These are phyloP conservation scores for Lachnellula hyalina DNA, from an alignment of 2,329 filamentous ascomycete species.

Conservation along the genomic window DNA sequence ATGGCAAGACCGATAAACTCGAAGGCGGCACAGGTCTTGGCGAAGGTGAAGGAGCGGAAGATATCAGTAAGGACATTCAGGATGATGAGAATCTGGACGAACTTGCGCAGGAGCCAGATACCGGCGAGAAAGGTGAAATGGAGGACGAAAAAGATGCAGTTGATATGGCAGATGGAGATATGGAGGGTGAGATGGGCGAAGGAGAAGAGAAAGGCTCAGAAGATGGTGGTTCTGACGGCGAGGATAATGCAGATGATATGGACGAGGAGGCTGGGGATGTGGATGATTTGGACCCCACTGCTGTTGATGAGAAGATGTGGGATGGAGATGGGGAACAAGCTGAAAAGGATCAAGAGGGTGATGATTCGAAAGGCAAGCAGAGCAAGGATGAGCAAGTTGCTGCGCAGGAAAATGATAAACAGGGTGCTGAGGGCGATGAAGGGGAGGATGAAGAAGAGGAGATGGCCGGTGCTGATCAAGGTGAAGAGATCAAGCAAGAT, in stretches of 20 bases:
- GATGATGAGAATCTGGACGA: constrained; percentile 92
- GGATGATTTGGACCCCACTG: constrained; percentile 81
- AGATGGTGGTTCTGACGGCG: constrained; percentile 58
- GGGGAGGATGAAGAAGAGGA: constrained; percentile 51
- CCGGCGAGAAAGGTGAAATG: constrained; percentile 54
- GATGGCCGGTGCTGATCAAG: constrained; percentile 54
- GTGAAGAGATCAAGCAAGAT: constrained; percentile 48
- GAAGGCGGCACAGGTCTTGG: constrained; percentile 91
- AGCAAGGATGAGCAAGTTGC: constrained; percentile 48
- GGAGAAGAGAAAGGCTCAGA: constrained; percentile 57
- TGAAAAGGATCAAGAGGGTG: constrained; percentile 75
- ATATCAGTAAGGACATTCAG: constrained; percentile 95
- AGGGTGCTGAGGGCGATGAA: constrained; percentile 46
- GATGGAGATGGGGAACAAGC: constrained; percentile 76
- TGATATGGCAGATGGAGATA: constrained; percentile 87
- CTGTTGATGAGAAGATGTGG: constrained; percentile 99
- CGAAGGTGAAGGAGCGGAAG: constrained; percentile 90
- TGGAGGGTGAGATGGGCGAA: constrained; percentile 79
- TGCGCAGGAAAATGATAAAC: constrained; percentile 52
- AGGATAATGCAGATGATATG: constrained; percentile 66
- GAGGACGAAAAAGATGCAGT: constrained; percentile 80
- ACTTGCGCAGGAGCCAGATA: constrained; percentile 76
- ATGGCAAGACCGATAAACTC: constrained; percentile 68
- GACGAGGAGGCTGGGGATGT: constrained; percentile 90
- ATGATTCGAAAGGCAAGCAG: constrained; percentile 65